These are phyloP conservation scores for Zygosaccharomyces kombuchaensis DNA, from an alignment of 805 yeast species.

Conservation along the genomic window DNA sequence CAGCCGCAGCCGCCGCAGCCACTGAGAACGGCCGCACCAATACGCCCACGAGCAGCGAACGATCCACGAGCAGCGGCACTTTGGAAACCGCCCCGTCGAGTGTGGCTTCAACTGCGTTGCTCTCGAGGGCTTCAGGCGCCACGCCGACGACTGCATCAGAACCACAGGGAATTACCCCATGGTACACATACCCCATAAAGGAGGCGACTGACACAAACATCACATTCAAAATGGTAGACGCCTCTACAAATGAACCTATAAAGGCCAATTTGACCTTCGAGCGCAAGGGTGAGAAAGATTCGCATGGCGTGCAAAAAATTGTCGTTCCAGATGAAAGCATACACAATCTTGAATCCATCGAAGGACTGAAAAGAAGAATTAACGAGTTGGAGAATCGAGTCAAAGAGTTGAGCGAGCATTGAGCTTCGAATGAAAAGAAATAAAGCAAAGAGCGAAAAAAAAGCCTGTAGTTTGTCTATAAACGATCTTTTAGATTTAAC, in stretches of 20 bases:
- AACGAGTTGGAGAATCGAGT: slow-evolving; percentile 21
- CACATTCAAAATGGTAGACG: slow-evolving; percentile 9
- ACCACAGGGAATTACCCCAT: slow-evolving; percentile 2
- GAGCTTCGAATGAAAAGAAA: neutral
- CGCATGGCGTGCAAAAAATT: slow-evolving; percentile 1
- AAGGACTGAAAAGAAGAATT: slow-evolving; percentile 20
- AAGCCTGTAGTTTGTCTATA: neutral
- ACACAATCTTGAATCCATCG: slow-evolving; percentile 11
- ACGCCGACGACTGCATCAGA: slow-evolving; percentile 1
- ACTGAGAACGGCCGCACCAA: neutral
- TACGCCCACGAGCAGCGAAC: neutral
- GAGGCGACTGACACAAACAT: slow-evolving; percentile 10
- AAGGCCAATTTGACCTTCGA: slow-evolving; percentile 11
- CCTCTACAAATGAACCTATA: slow-evolving; percentile 4
- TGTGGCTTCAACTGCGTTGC: neutral
- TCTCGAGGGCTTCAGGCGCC: neutral
- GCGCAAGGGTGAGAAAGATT: slow-evolving; percentile 6
- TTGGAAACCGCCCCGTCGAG: neutral
- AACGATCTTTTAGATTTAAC: neutral
- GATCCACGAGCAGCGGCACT: neutral
- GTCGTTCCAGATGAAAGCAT: slow-evolving; percentile 13
- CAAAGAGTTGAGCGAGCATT: slow-evolving; percentile 10
- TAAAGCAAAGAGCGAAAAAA: neutral
- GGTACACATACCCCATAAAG: slow-evolving; percentile 22
- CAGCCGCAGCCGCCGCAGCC: slow-evolving; percentile 4